These are phyloP conservation scores for Citrus maxima DNA, from an alignment of 345 rosid species.

Conservation along the genomic window DNA sequence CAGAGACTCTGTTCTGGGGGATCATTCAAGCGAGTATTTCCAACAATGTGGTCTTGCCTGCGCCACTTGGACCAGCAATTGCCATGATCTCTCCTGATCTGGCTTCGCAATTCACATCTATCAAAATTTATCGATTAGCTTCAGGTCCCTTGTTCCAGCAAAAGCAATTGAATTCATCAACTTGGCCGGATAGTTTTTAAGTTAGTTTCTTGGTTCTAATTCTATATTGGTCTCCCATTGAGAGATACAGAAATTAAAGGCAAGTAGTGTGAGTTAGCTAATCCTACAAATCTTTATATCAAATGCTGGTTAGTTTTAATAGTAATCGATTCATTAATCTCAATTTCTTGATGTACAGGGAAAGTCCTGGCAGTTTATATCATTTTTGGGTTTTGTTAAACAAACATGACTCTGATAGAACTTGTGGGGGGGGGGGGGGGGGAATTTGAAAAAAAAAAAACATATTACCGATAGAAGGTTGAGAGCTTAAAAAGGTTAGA, in stretches of 20 bases:
- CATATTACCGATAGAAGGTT: neutral
- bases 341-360: neutral
- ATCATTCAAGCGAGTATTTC: constrained; percentile 23
- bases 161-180: constrained; percentile 13
- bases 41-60: constrained; percentile 29
- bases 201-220: constrained; percentile 20
- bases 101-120: constrained; percentile 26
- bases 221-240: neutral
- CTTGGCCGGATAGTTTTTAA: constrained; percentile 13
- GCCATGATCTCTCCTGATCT: constrained; percentile 27
- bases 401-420: neutral
- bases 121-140: constrained; percentile 9
- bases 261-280: no score
- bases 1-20: constrained; percentile 17
- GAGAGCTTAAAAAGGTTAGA: neutral
- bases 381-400: neutral
- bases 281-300: neutral
- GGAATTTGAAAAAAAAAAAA: no score
- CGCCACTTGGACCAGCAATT: constrained; percentile 32
- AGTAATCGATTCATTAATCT: neutral
- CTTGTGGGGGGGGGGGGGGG: no score
- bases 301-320: neutral
- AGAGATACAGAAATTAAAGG: no score
- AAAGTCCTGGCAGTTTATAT: neutral
- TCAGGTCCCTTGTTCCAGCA: neutral